A percentile compares a stretch with the other conserved stretches of the same genome.
Conservation (phyloP, 768 basidiomycete species). For the Lactarius vividus region DNA sequence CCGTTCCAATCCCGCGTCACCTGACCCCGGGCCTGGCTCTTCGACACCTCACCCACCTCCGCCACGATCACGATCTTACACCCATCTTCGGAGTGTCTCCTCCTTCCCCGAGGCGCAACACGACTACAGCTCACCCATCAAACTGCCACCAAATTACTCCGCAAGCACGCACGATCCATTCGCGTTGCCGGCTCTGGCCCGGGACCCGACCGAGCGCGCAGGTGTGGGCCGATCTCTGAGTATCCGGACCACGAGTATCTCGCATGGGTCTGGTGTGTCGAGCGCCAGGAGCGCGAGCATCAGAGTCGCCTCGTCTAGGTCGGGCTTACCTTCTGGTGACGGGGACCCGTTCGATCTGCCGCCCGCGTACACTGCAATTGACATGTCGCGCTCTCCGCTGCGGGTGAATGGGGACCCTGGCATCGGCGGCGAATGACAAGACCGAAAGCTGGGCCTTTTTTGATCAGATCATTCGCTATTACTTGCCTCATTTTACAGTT, state of each 20-base stretch:
- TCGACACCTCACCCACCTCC: not conserved
- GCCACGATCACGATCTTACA: not conserved
- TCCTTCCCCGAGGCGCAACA: not conserved
- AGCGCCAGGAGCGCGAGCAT: no score
- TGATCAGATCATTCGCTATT: not conserved
- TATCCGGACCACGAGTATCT: not conserved
- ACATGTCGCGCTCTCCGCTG: conserved; percentile 5
- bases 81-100: not conserved
- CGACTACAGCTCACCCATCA: not conserved
- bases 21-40: not conserved
- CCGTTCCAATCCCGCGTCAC: not conserved
- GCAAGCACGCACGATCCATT: conserved; percentile 3
- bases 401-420: not conserved
- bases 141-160: conserved; percentile 13
- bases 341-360: conserved; percentile 18
- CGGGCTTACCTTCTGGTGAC: not conserved
- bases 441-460: not conserved
- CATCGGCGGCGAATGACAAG: not conserved
- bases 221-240: not conserved
- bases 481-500: not conserved
- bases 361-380: conserved; percentile 20
- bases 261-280: no score
- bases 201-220: not conserved
- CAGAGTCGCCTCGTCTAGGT: not conserved
- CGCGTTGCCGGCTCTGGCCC: not conserved